Percentiles rank a stretch among this genome's conserved stretches.
Conservation (phyloP, 2,329 filamentous ascomycete species). For the Zarea fungicola region DNA sequence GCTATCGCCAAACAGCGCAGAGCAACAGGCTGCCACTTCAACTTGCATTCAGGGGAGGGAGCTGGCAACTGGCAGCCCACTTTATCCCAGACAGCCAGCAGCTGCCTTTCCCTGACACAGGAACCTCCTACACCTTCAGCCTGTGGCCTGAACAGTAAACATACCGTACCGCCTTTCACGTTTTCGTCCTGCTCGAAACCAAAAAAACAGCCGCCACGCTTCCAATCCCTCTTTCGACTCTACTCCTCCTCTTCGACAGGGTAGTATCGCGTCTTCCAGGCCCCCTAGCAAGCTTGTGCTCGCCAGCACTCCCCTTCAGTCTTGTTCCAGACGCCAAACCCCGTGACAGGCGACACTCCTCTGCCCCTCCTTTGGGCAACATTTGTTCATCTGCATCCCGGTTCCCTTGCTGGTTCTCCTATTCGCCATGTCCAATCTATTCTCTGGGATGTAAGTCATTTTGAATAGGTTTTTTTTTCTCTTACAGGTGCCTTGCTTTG, state of each 20-base stretch:
- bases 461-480: neutral
- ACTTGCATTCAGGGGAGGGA: neutral
- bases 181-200: neutral
- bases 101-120: neutral
- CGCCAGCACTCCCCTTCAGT: conserved; percentile 10
- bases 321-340: conserved; percentile 12
- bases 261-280: conserved; percentile 3
- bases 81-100: conserved; percentile 6
- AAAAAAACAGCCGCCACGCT: neutral
- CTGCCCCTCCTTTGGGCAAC: conserved; percentile 14
- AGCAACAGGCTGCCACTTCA: too few relatives aligned
- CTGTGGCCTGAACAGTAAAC: conserved; percentile 6
- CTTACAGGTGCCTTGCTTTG: neutral
- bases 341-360: conserved; percentile 13
- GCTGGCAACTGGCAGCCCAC: conserved; percentile 7
- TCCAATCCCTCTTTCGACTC: neutral
- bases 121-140: conserved; percentile 2
- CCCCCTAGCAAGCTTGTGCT: conserved; percentile 4
- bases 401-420: conserved; percentile 11
- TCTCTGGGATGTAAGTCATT: conserved; percentile 15
- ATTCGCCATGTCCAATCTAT: conserved; percentile 15
- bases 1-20: too few relatives aligned
- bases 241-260: neutral
- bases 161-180: neutral
- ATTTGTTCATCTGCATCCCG: conserved; percentile 12